phyloP scores from a whole-genome alignment of 2,329 filamentous ascomycete species.

The Akanthomyces uredinophilus region DNA sequence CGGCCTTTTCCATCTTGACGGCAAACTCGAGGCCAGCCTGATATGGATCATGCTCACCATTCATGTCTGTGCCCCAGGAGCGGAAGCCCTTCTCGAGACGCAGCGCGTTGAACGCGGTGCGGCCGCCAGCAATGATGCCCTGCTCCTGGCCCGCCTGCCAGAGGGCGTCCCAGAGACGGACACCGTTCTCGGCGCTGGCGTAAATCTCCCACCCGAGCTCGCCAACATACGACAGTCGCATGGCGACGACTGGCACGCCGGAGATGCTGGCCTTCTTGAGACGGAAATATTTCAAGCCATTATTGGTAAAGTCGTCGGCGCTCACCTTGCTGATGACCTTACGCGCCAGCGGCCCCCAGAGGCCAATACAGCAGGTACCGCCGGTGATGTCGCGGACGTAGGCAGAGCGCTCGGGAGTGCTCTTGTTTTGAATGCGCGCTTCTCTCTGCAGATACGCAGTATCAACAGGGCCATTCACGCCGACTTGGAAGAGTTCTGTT shows the following conservation, averaged over 20 bases:
- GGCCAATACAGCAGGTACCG: conserved; percentile 54
- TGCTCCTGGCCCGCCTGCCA: conserved; percentile 49
- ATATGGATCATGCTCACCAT: conserved; percentile 54
- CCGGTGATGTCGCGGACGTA: conserved; percentile 56
- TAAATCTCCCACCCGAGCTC: conserved; percentile 60
- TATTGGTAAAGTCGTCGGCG: conserved; percentile 40
- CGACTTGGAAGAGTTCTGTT: conserved; percentile 47
- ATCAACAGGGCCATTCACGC: conserved; percentile 51
- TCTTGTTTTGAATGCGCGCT: conserved; percentile 42
- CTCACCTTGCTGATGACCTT: conserved; percentile 45
- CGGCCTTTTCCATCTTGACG: conserved; percentile 41
- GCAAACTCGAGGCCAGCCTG: conserved; percentile 52
- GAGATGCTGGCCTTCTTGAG: conserved; percentile 44
- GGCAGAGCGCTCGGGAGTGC: conserved; percentile 36
- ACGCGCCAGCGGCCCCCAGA: conserved; percentile 55
- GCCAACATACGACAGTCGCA: conserved; percentile 56
- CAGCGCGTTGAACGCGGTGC: conserved; percentile 52
- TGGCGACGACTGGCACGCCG: conserved; percentile 51
- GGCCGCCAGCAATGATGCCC: conserved; percentile 54
- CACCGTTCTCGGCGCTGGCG: conserved; percentile 53
- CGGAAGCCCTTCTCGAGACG: conserved; percentile 57
- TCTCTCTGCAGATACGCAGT: conserved; percentile 49
- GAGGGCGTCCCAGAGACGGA: conserved; percentile 53
- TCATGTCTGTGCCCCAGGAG: conserved; percentile 54
- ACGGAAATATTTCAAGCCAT: conserved; percentile 44